These are phyloP conservation scores for Cutaneotrichosporon sp. DNA, from an alignment of 1,284 basidiomycete genomes.

Conservation along the genomic window DNA sequence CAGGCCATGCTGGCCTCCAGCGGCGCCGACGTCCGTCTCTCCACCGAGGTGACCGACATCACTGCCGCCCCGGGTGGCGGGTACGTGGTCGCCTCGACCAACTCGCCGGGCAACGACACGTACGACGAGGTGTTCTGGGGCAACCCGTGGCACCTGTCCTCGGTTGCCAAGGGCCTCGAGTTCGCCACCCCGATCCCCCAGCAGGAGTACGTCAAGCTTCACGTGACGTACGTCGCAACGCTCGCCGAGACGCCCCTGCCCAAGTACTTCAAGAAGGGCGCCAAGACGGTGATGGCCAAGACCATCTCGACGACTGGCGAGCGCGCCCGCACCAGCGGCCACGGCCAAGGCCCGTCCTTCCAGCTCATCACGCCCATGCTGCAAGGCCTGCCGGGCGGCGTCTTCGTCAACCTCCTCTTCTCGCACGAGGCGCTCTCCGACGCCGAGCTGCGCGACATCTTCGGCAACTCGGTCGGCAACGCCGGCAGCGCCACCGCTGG, in stretches of 20 bases:
- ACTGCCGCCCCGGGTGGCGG: neutral
- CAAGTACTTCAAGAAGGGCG: constrained; percentile 68
- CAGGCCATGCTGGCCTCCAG: constrained; percentile 73
- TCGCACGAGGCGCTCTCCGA: constrained; percentile 67
- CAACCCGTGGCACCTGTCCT: constrained; percentile 42
- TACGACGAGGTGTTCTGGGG: constrained; percentile 53
- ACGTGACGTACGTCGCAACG: constrained; percentile 87
- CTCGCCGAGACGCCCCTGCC: constrained; percentile 65
- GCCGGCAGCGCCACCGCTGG: too few relatives aligned
- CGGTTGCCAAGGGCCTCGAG: constrained; percentile 20
- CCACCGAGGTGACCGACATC: constrained; percentile 54
- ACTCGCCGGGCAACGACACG: constrained; percentile 14
- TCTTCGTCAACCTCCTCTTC: constrained; percentile 84
- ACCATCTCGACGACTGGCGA: constrained; percentile 65
- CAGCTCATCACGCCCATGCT: constrained; percentile 73
- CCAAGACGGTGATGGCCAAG: constrained; percentile 60
- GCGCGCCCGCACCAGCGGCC: neutral
- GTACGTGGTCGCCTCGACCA: constrained; percentile 8
- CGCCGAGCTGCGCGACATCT: constrained; percentile 63
- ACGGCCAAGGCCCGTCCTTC: constrained; percentile 68
- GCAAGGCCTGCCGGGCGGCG: constrained; percentile 54
- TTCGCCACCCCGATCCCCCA: constrained; percentile 44
- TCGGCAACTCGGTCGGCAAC: constrained; percentile 65
- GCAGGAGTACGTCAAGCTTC: constrained; percentile 72
- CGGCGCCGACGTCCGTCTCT: constrained; percentile 67